phyloP scores from a whole-genome alignment of 73 alveolate genomes.

The Paramecium tetraurelia region DNA sequence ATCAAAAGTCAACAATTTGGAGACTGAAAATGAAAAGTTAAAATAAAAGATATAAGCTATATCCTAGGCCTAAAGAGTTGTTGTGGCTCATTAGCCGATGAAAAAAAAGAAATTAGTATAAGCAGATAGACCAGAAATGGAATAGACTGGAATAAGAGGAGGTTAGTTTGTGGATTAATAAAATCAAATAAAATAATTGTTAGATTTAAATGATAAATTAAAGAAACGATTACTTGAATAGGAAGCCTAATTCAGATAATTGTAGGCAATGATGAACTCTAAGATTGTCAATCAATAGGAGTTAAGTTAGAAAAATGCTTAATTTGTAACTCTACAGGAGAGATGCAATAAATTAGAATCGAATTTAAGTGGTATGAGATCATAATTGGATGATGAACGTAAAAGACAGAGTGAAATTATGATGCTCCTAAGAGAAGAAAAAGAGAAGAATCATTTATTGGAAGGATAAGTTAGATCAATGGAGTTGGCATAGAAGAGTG shows the following conservation, averaged over 20 bases:
- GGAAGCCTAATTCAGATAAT: slow-evolving; percentile 5
- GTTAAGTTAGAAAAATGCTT: slow-evolving; percentile 13
- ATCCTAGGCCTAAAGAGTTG: background rate
- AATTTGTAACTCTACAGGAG: background rate
- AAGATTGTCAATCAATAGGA: background rate
- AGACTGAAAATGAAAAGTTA: slow-evolving; percentile 7
- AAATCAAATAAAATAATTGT: slow-evolving; percentile 5
- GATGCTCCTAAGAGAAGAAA: background rate
- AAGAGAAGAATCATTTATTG: background rate
- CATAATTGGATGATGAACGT: slow-evolving; percentile 11
- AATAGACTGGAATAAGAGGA: background rate
- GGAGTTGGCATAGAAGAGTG: slow-evolving; percentile 35
- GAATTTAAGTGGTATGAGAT: background rate
- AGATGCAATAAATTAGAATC: slow-evolving; percentile 18
- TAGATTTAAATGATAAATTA: slow-evolving; percentile 8
- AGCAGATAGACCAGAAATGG: background rate
- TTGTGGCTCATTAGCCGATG: background rate
- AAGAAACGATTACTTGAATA: background rate
- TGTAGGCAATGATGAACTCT: slow-evolving; percentile 33
- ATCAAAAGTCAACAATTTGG: slow-evolving; percentile 9
- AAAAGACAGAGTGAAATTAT: slow-evolving; percentile 1
- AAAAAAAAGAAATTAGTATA: slow-evolving; percentile 24
- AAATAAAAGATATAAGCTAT: slow-evolving; percentile 8
- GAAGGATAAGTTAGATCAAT: background rate
- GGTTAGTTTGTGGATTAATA: background rate